A percentile compares a stretch with the other conserved stretches of the same genome.
Conservation (phyloP, 345 rosid species). For the Moricandia moricandioides region DNA sequence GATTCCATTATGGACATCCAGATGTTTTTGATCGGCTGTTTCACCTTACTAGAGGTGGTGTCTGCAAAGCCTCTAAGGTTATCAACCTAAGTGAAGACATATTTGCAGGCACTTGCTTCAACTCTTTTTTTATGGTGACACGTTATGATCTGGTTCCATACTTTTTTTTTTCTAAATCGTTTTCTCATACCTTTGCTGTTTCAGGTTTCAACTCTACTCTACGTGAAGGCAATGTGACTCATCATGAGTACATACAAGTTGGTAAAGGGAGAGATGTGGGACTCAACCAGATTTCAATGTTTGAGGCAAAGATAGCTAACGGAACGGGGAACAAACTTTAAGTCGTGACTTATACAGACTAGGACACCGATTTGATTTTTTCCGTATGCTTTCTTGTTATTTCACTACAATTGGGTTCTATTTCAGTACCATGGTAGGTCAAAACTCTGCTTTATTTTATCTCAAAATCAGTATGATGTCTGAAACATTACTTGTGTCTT, state of each 20-base stretch:
- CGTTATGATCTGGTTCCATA: neutral
- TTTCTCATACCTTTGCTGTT: neutral
- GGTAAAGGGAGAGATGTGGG: conserved; percentile 97
- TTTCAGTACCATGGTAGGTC: conserved; percentile 76
- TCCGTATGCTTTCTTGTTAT: conserved; percentile 85
- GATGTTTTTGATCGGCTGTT: conserved; percentile 89
- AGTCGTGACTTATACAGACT: conserved; percentile 80
- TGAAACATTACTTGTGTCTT: conserved; percentile 18
- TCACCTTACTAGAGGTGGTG: conserved; percentile 89
- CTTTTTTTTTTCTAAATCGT: neutral
- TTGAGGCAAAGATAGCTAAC: conserved; percentile 87
- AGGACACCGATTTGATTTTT: conserved; percentile 87
- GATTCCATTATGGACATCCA: conserved; percentile 95
- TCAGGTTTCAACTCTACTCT: conserved; percentile 88
- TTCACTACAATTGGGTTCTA: conserved; percentile 89
- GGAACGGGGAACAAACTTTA: conserved; percentile 88
- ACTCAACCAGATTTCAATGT: conserved; percentile 82
- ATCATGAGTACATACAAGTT: conserved; percentile 93
- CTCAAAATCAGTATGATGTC: neutral
- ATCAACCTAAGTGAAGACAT: conserved; percentile 92
- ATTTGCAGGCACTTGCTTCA: conserved; percentile 58
- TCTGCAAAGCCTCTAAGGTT: conserved; percentile 86
- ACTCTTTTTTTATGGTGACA: neutral
- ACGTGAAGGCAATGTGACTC: conserved; percentile 82
- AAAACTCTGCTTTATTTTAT: neutral